Base-by-base conservation (phyloP, 768 basidiomycete species). In the Panaeolus cyanescens region DNA sequence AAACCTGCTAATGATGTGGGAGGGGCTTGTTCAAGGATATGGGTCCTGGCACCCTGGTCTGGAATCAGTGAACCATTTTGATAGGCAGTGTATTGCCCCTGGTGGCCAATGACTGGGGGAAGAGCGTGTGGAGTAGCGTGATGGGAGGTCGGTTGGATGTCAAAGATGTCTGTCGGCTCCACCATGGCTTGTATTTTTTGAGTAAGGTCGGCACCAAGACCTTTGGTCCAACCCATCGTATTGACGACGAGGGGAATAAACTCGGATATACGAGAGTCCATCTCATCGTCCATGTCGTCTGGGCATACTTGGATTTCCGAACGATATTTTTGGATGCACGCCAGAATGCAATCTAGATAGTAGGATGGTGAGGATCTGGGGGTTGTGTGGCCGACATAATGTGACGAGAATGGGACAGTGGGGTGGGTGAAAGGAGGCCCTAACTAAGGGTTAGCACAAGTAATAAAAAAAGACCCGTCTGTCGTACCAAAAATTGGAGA, bases 211-310 rank as follows among this genome's bases (percentile, higher is more conserved):
- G 86, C 89, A 3, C 96, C 96, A 2, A 97, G 85, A 6, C 96
- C 96, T 71, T 96, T 98, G 5, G 85, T 85, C 96, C 96, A 99
- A 2, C 96, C 96, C 87, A 96, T 96, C 0, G 93, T 98, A 71
- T 99, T 99, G 56, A 99, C 84, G 15, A 98, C 85, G 17, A 98
- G 84, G 0, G 96, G 96, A 4, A 95, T 85, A 28, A 75, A 62
- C 54, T 90, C 86, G 5, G 70, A 67, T 22, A 90, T 81, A 39
- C 83, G 79, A 1, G 72, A 61, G 5, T 74, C 72, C 3, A 72
- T 71, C 6, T 71, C 70, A 15, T 70, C 67, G 50, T 63, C 63
- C 22, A 71, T 63, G 12, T 60, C 63, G 19, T 66, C 64, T 5
- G 71, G 66, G 1, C 82, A 76, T 55, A 79, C 80, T 64, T 88